phyloP scores from a whole-genome alignment of 2,329 filamentous ascomycete species.

The Dothideomycetes sp. region DNA sequence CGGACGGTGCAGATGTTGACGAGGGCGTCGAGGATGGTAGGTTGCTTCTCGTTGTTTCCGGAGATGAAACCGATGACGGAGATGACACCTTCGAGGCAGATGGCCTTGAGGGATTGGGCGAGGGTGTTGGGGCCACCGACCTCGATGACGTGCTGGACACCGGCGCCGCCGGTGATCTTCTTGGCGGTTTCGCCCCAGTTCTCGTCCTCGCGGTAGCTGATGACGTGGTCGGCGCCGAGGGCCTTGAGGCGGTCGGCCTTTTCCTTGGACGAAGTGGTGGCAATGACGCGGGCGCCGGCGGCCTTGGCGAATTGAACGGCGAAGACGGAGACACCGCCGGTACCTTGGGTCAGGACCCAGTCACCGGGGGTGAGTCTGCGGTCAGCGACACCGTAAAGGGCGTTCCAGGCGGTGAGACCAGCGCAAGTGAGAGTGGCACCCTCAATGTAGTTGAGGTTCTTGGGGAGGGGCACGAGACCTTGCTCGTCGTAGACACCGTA shows the following conservation, averaged over 20 bases:
- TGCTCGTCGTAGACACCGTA: slow-evolving; percentile 58
- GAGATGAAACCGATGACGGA: slow-evolving; percentile 51
- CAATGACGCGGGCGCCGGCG: slow-evolving; percentile 47
- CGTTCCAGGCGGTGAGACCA: slow-evolving; percentile 44
- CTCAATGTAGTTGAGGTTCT: slow-evolving; percentile 41
- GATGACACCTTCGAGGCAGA: slow-evolving; percentile 44
- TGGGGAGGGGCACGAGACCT: slow-evolving; percentile 57
- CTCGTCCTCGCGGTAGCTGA: slow-evolving; percentile 46
- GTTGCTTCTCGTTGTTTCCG: slow-evolving; percentile 39
- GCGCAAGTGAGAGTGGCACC: slow-evolving; percentile 41
- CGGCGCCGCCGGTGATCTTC: slow-evolving; percentile 42
- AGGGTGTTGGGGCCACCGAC: slow-evolving; percentile 58
- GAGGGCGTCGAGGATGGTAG: slow-evolving; percentile 44
- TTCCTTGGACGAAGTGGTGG: slow-evolving; percentile 44
- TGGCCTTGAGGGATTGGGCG: slow-evolving; percentile 36
- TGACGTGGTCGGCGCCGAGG: slow-evolving; percentile 46
- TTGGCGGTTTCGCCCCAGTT: slow-evolving; percentile 48
- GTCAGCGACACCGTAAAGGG: slow-evolving; percentile 40
- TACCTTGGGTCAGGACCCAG: slow-evolving; percentile 59
- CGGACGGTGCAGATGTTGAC: slow-evolving; percentile 45
- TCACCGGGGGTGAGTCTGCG: slow-evolving; percentile 30
- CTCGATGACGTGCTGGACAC: slow-evolving; percentile 56
- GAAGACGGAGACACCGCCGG: slow-evolving; percentile 59
- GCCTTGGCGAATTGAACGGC: slow-evolving; percentile 51
- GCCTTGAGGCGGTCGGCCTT: slow-evolving; percentile 44